Evolutionary conservation across 108 stramenopile genomes (phyloP), one percentile per base, ranked within the genome.

Genomic region (Cyclotella choctawhatcheeana): DNA sequence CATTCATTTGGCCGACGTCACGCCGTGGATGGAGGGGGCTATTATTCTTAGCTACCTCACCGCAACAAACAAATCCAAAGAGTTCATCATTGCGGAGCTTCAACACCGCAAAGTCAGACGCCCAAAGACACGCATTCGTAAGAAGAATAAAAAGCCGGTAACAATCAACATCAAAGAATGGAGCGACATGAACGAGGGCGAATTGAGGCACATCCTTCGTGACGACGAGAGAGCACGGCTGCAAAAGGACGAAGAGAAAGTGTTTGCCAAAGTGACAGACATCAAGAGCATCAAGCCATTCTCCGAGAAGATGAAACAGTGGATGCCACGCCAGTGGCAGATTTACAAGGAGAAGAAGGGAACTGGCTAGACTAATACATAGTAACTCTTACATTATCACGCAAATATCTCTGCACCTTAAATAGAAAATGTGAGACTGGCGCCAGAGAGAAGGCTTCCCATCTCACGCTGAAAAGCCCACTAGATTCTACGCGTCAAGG

Each of bases 281-380:
- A 4, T 48, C 4, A 48, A 48, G 47, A n/a, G 18, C 47, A 4
- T 48, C 18, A 48, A 10, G 18, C 47, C 47, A 48, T 4, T 48
- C 17, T 48, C 47, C 4, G 47, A 10, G 4, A 48, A 48, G 47
- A 48, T 48, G 47, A 10, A 4, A 4, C 16, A 48, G 18, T 48
- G 47, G 47, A 48, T 48, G 8, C 47, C 8, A n/a, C 4, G 4
- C 4, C 47, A 48, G 47, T 48, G 47, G 17, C 16, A 17, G 47
- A 48, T 48, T 4, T 48, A 48, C 17, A 48, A 48, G n/a, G 18
- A 48, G 47, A 48, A n/a, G 47, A 48, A 48, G 47, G 47, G 47
- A 40, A 8, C 6, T 12, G 12, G 37, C 12, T 8, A 12, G 12
- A 40, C 6, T 12, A 40, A 40, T 8, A 12, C 37, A 40, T 40